Evolutionary conservation across 176 grass and related monocot genomes (phyloP).

Genomic region (Guadua angustifolia): DNA sequence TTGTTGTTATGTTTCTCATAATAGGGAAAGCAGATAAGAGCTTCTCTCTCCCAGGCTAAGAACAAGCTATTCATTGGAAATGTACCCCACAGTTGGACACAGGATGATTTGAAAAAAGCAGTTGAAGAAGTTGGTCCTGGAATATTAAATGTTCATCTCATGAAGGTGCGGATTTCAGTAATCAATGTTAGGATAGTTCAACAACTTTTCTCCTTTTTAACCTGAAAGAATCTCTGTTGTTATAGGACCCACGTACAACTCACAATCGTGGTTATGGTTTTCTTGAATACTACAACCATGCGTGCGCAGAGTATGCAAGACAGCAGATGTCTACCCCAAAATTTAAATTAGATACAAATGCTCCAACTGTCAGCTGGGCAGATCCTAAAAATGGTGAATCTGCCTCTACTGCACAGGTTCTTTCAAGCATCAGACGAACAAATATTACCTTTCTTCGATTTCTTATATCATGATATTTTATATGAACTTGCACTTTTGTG

Average conservation of each 20-base stretch:
- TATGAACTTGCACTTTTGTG: constrained; percentile 21
- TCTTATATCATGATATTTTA: constrained; percentile 24
- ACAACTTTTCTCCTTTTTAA: constrained; percentile 32
- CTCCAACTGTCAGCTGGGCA: constrained; percentile 86
- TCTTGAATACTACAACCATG: constrained; percentile 89
- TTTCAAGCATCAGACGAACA: constrained; percentile 30
- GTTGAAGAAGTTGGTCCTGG: constrained; percentile 82
- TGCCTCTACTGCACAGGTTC: constrained; percentile 65
- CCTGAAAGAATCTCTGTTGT: constrained; percentile 26
- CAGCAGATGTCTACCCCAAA: constrained; percentile 77
- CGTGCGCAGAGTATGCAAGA: constrained; percentile 86
- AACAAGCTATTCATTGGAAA: constrained; percentile 92
- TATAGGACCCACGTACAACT: constrained; percentile 57
- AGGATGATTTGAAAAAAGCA: constrained; percentile 67
- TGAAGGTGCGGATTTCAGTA: constrained; percentile 60
- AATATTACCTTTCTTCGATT: constrained; percentile 4
- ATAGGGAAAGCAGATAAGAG: constrained; percentile 74
- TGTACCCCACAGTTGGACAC: constrained; percentile 73
- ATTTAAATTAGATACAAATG: constrained; percentile 84
- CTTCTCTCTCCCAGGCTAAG: constrained; percentile 77
- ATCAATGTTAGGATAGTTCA: constrained; percentile 9
- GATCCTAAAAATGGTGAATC: constrained; percentile 68
- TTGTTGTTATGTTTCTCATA: constrained; percentile 40
- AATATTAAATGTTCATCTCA: constrained; percentile 70
- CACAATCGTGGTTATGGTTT: constrained; percentile 81